Conservation (phyloP, 345 rosid genomes). For the Psidium guajava region DNA sequence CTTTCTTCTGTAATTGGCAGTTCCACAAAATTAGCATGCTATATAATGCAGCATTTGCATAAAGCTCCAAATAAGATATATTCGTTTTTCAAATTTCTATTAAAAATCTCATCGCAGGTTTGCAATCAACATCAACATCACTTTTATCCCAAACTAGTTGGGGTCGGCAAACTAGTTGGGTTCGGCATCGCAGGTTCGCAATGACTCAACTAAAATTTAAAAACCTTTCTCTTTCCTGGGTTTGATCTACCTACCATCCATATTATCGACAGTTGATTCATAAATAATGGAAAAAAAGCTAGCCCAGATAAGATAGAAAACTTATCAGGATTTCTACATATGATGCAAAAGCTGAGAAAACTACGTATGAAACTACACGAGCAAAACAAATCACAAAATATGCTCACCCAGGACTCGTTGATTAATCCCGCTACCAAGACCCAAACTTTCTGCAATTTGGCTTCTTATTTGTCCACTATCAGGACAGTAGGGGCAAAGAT, state of each 20-base stretch:
- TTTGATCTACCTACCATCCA: not conserved
- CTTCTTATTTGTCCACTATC: constrained; percentile 14
- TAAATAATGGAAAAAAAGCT: not conserved
- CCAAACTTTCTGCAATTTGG: constrained; percentile 15
- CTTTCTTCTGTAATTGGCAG: constrained; percentile 14
- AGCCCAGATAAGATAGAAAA: not conserved
- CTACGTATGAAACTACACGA: not conserved
- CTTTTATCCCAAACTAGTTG: too few species aligned
- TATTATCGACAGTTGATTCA: not conserved
- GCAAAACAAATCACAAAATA: not conserved
- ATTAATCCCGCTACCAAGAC: constrained; percentile 14
- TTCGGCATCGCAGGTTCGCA: not conserved
- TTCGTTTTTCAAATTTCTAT: not conserved
- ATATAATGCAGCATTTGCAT: not conserved
- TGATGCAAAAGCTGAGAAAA: not conserved
- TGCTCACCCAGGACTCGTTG: constrained; percentile 26
- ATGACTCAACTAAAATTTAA: not conserved
- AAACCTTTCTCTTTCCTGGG: not conserved
- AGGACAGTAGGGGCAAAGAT: constrained; percentile 7
- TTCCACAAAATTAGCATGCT: constrained; percentile 4
- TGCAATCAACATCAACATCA: too few species aligned
- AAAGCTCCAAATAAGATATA: not conserved
- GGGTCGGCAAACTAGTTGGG: too few species aligned
- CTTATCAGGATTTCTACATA: not conserved
- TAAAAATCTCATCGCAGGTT: not conserved